Base-by-base conservation (phyloP, 2,329 filamentous ascomycete species). In the Cordyceps militaris region DNA sequence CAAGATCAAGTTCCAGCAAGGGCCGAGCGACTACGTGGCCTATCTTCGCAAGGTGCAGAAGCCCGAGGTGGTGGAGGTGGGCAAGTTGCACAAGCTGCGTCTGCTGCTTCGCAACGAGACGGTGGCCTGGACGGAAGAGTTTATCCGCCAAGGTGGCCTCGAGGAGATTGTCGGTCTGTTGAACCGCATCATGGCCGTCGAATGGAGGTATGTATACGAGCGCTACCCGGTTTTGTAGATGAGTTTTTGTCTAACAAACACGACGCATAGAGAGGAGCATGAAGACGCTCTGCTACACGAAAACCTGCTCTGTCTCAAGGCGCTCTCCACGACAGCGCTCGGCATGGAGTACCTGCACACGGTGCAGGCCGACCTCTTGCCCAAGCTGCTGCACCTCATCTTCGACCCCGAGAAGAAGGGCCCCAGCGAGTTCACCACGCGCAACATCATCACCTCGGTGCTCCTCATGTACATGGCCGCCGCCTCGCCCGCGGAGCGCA, bases 361-460 rank as follows among this genome's bases (percentile, higher is more conserved):
- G 10, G 89, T 96, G 58, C 90, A 95, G 63, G 77, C 79, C 6
- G 86, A 87, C 0, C 79, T 99, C 9, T 97, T 97, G 67, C 91
- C 93, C 2, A 89, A 89, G 26, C 76, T 99, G 48, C 74, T 97
- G 48, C 83, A 83, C 59, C 91, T 97, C 87, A 79, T 97, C 42
- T 97, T 97, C 66, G 92, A 97, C 66, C 90, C 95, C n/a, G 93
- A 97, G 69, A 95, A 92, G 76, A 97, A 97, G 71, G 94, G 94
- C 0, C 94, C 94, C 0, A 95, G 90, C 75, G 94, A 99, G 71
- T 99, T 96, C 70, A 94, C 89, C 4, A 97, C 94, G 13, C 86
- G 94, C 57, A 88, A 87, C 65, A 90, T 97, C 65, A 88, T 97
- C 67, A 89, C 92, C 38, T 94, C 89, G 50, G 80, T 97, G 7